Evolutionary conservation across 345 rosid genomes (phyloP), one percentile per base, ranked within the genome.

Genomic region (Psidium friedrichsthalianum): DNA sequence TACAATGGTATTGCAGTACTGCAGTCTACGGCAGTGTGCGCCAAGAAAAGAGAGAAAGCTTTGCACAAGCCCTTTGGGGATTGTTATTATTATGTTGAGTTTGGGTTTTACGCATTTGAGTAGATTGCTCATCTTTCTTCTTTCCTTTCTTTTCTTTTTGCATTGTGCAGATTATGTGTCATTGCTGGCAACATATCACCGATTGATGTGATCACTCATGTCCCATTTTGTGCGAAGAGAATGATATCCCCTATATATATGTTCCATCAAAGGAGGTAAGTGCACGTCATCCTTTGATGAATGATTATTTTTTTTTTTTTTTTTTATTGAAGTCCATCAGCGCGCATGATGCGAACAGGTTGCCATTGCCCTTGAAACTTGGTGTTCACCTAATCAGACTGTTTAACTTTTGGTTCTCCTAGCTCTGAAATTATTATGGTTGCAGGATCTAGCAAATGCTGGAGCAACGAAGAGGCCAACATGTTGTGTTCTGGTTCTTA

Each of bases 151-250:
- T 81, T 84, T 51, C 52, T 11, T 51, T 64, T 40, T 52, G 42
- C 74, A 74, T 56, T 36, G 5, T 89, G 92, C 92, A 97, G 99
- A 84, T 82, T 97, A 59, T 97, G 99, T 55, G 94, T 97, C 76
- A 96, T 97, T 58, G 99, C 99, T 69, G 99, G 98, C 84, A 97
- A 97, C 91, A 97, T 97, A 86, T 96, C 98, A 85, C 99, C 99
- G 6, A 97, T 97, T 11, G 99, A 98, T 90, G 99, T 96, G 78
- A 96, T 97, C 57, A 97, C 98, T 13, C 99, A 97, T 87, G 94
- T 96, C 59, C 98, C 61, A 89, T 98, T 91, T 89, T 98, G 85
- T 96, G 99, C 5, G 99, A 98, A 88, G 99, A 96, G 87, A 83
- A 93, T 56, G 97, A 92, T 24, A 92, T 98, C 89, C 96, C 99